A percentile compares a stretch with the other conserved stretches of the same genome.
phyloP scores from a whole-genome alignment of 2,329 filamentous ascomycete genomes.

The Colletotrichum coccodes region DNA sequence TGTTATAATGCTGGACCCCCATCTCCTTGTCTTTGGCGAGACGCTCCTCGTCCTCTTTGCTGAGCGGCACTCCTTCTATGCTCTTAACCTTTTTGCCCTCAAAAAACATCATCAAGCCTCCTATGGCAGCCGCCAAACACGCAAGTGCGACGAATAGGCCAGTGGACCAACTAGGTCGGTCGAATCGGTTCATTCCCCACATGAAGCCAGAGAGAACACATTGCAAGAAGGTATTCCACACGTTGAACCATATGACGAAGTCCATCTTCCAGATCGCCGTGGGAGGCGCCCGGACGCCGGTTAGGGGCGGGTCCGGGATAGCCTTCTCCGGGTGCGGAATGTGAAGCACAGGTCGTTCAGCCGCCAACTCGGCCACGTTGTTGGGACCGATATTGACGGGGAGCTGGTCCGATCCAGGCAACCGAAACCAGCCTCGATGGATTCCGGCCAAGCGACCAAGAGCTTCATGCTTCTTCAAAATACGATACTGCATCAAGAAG shows the following conservation, averaged over 20 bases:
- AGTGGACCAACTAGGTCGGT: conserved; percentile 82
- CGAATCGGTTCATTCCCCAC: conserved; percentile 81
- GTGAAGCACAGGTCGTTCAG: conserved; percentile 50
- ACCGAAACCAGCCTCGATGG: conserved; percentile 79
- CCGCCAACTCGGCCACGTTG: conserved; percentile 55
- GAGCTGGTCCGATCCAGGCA: conserved; percentile 72
- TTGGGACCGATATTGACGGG: conserved; percentile 62
- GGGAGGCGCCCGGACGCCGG: conserved; percentile 74
- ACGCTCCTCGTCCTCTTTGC: conserved; percentile 61
- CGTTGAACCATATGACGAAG: conserved; percentile 81
- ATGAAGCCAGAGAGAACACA: conserved; percentile 79
- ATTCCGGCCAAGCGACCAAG: conserved; percentile 79
- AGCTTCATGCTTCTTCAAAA: conserved; percentile 61
- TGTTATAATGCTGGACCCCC: conserved; percentile 69
- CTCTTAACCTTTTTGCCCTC: conserved; percentile 79
- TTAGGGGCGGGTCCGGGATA: conserved; percentile 75
- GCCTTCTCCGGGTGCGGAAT: conserved; percentile 73
- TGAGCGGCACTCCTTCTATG: conserved; percentile 76
- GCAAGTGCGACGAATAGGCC: conserved; percentile 82
- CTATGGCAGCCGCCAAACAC: conserved; percentile 74
- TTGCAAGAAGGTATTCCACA: conserved; percentile 84
- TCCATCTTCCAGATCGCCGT: conserved; percentile 82
- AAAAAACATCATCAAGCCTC: conserved; percentile 75
- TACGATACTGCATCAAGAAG: conserved; percentile 74
- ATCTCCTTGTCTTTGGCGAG: conserved; percentile 62